Base-by-base conservation (phyloP, 495 filamentous ascomycete genomes). In the Neurospora terricola region DNA sequence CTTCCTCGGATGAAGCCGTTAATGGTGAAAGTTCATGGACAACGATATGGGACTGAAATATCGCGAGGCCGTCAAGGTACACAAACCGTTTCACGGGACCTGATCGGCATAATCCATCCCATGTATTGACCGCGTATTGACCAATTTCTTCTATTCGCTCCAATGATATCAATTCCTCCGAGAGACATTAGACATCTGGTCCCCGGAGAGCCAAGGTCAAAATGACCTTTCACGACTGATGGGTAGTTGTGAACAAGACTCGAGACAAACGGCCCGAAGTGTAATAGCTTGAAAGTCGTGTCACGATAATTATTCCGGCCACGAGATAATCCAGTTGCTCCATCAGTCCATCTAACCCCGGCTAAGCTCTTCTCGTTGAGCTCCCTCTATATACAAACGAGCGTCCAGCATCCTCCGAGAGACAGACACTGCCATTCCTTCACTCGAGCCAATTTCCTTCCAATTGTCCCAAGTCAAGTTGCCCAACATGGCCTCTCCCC, bases 401-500 rank as follows among this genome's bases (percentile, higher is more conserved):
- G 54, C 54, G 10, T 34, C 54, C 27, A 66, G 7, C 54, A 66
- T 4, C 54, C 54, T 62, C 5, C 10, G 23, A 30, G 48, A 14
- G 6, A 8, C 23, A 62, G 16, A 3, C 2, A 16, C 54, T 16
- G 23, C 54, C 54, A 62, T 62, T 16, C 5, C 54, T 16, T 30
- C 54, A 30, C 23, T 2, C 5, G 23, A 62, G 6, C 48, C 48
- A 27, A 5, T 59, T 21, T 3, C 18, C 12, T 34, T 59, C 54
- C 23, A 62, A 62, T 34, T 18, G 27, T 16, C 54, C 7, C 21
- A 27, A 27, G 27, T 34, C 54, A 34, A 66, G 2, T 34, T 16
- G 54, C 54, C 54, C 54, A 66, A 34, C 54, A 66, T 66, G 54
- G 54, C 54, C 12, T 66, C 54, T 66, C 54, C 54, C 78, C 88